A percentile compares a stretch with the other conserved stretches of the same genome.
phyloP scores from a whole-genome alignment of 148 eudicot species.

The Polygonum aviculare region DNA sequence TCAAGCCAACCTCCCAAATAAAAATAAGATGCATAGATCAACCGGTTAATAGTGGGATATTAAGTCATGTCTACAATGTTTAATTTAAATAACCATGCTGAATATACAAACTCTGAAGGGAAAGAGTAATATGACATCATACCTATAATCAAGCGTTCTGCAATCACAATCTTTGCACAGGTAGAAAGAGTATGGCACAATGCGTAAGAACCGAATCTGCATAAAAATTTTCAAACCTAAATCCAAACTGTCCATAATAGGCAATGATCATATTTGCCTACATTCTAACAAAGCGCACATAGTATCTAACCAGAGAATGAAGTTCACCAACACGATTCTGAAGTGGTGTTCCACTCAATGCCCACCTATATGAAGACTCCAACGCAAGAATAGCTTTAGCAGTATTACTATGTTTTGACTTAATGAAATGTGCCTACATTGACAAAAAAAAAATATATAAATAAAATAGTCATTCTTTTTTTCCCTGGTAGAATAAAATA shows the following conservation, averaged over 20 bases:
- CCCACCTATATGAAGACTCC: slow-evolving; percentile 88
- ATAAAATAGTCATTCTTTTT: background rate
- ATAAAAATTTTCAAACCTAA: background rate
- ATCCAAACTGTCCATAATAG: background rate
- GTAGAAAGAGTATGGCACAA: slow-evolving; percentile 76
- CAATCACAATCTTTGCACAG: slow-evolving; percentile 98
- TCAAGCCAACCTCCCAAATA: background rate
- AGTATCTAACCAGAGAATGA: slow-evolving; percentile 59
- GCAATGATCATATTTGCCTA: background rate
- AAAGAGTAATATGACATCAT: background rate
- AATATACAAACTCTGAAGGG: background rate
- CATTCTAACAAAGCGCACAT: background rate
- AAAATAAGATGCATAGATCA: background rate
- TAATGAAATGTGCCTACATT: slow-evolving; percentile 73
- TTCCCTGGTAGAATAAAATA: too few relatives aligned
- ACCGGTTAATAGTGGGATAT: background rate
- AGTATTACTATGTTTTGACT: slow-evolving; percentile 78
- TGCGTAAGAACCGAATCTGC: slow-evolving; percentile 82
- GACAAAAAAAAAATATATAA: background rate
- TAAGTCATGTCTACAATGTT: background rate
- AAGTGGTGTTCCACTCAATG: slow-evolving; percentile 96
- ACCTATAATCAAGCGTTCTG: slow-evolving; percentile 76
- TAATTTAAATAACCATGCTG: background rate
- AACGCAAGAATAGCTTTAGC: slow-evolving; percentile 81
- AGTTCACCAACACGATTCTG: slow-evolving; percentile 98